Evolutionary conservation across 805 yeast genomes (phyloP).

Genomic region (Hanseniaspora mollemarum): DNA sequence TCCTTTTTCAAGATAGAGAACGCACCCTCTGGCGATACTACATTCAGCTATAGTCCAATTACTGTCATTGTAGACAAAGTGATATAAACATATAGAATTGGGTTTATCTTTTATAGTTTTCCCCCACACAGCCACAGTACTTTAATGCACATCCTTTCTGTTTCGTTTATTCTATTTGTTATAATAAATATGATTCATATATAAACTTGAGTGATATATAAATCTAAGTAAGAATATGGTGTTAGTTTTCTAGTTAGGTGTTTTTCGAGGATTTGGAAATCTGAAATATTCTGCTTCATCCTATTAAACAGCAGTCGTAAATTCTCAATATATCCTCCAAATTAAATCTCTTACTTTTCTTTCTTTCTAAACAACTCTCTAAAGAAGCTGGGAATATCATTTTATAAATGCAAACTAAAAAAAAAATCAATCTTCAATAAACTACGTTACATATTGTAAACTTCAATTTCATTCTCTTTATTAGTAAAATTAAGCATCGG

Average conservation of each 20-base stretch:
- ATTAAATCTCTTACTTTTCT: too few relatives aligned
- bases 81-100: background rate
- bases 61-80: constrained; percentile 11
- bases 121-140: too few relatives aligned
- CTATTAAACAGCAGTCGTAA: too few relatives aligned
- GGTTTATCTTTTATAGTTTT: too few relatives aligned
- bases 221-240: background rate
- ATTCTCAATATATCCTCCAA: too few relatives aligned
- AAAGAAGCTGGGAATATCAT: too few relatives aligned
- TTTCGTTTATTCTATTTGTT: background rate
- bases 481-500: constrained; percentile 7
- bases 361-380: too few relatives aligned
- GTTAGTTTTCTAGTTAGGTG: background rate
- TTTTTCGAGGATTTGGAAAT: too few relatives aligned
- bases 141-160: too few relatives aligned
- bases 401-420: too few relatives aligned
- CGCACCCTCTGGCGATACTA: constrained; percentile 4
- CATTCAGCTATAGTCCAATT: constrained; percentile 37
- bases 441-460: background rate
- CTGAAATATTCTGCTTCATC: too few relatives aligned
- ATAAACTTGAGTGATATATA: too few relatives aligned
- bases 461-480: background rate
- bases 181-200: background rate
- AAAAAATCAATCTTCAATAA: background rate
- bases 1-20: background rate